Evolutionary conservation across 768 basidiomycete genomes (phyloP).

Genomic region (Xanthoconium purpureum): DNA sequence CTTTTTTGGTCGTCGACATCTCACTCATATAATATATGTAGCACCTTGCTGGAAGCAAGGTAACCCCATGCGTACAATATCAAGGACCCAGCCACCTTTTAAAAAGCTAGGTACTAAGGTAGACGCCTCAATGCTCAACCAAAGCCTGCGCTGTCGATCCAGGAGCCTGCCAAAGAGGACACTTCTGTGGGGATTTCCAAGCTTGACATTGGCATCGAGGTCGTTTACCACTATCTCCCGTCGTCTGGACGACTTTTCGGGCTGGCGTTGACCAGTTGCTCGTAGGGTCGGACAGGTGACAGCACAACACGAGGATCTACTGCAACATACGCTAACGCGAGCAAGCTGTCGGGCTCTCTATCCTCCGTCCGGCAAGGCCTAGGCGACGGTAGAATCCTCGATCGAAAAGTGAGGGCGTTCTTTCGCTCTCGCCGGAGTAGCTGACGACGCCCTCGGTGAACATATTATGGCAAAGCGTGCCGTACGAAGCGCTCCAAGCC

Average conservation of each 20-base stretch:
- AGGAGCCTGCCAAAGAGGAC: conserved; percentile 74
- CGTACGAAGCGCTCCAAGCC: conserved; percentile 70
- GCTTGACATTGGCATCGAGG: conserved; percentile 84
- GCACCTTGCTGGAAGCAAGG: too few species aligned
- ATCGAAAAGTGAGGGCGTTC: conserved; percentile 64
- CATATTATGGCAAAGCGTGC: too few species aligned
- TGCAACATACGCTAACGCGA: conserved; percentile 81
- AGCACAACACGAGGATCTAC: conserved; percentile 73
- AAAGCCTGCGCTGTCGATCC: conserved; percentile 26
- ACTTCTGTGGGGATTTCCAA: conserved; percentile 87
- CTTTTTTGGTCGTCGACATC: too few species aligned
- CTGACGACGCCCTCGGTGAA: too few species aligned
- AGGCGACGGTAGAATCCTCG: conserved; percentile 67
- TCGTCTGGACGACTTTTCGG: too few species aligned
- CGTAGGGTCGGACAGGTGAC: conserved; percentile 68
- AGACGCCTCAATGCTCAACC: neutral
- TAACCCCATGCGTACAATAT: too few species aligned
- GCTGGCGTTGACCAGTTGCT: neutral
- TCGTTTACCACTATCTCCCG: conserved; percentile 76
- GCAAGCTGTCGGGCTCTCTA: conserved; percentile 65
- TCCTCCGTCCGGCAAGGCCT: conserved; percentile 65
- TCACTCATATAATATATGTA: too few species aligned
- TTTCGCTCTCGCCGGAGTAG: too few species aligned
- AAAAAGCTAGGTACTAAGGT: too few species aligned
- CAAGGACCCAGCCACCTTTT: too few species aligned